Base-by-base conservation (phyloP, 2,329 filamentous ascomycete species). In the Xylaria polymorpha region DNA sequence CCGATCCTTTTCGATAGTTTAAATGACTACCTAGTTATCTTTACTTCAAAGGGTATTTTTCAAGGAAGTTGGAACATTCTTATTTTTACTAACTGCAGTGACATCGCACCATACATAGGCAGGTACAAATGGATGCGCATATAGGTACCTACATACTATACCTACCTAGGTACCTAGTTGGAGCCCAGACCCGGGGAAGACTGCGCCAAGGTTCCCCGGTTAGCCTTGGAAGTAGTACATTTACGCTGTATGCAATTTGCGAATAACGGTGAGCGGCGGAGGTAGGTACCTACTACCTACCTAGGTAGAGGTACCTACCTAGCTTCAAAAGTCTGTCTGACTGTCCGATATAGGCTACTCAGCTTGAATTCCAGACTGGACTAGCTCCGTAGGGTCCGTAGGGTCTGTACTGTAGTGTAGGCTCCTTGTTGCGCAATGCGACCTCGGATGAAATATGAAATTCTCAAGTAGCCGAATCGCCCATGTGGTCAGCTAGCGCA, bases 361-460 rank as follows among this genome's bases (percentile, higher is more conserved):
- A 58, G 55, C 55, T 25, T 14, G 18, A 7, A 22, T 41, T 57
- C 55, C 14, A 57, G 55, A 1, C 18, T 46, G 18, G 12, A 32
- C 25, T 56, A 58, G 46, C 35, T 37, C 15, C 20, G n/a, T 59
- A 43, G 20, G 51, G 18, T 39, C n/a, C n/a, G n/a, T n/a, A n/a
- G n/a, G n/a, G n/a, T n/a, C n/a, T n/a, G n/a, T n/a, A n/a, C n/a
- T n/a, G n/a, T n/a, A n/a, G n/a, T n/a, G n/a, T n/a, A n/a, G n/a
- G n/a, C n/a, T n/a, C 25, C 20, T 29, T 43, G 39, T 32, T 50
- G 35, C 12, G 50, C 25, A 29, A 57, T 67, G 67, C 67, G 67
- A 67, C 65, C 32, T 69, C 67, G 67, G 67, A 69, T 56, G 55
- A 58, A 58, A 29, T 29, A 69, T 56, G 55, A 58, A 58, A 58